A percentile compares a stretch with the other conserved stretches of the same genome.
These are phyloP conservation scores for Hysterium pulicare DNA, from an alignment of 2,329 filamentous ascomycete genomes.

Conservation along the genomic window DNA sequence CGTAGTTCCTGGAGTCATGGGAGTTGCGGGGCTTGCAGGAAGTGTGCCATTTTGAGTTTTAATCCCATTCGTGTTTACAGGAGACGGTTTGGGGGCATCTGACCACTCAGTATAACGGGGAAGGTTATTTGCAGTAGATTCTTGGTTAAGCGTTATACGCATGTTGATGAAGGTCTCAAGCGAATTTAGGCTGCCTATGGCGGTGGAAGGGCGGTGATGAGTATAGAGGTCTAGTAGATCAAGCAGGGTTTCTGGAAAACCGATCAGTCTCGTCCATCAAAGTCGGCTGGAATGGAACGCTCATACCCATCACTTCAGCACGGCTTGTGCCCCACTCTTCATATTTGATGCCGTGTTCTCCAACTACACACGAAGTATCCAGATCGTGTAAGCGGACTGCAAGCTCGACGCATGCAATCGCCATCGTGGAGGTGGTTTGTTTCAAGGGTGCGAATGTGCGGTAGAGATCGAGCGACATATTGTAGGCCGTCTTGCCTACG, in stretches of 20 bases:
- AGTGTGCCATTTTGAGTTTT: conserved; percentile 31
- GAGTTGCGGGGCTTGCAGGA: conserved; percentile 31
- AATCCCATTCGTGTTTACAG: conserved; percentile 13
- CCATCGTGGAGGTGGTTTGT: conserved; percentile 81
- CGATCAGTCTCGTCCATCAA: conserved; percentile 28
- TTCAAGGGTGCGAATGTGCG: conserved; percentile 92
- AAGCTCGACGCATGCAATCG: conserved; percentile 76
- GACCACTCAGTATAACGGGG: conserved; percentile 57
- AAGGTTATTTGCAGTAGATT: conserved; percentile 62
- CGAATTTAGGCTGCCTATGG: conserved; percentile 68
- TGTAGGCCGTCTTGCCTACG: conserved; percentile 69
- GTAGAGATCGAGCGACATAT: conserved; percentile 84
- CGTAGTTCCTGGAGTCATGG: conserved; percentile 46
- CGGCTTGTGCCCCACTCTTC: conserved; percentile 42
- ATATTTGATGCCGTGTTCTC: conserved; percentile 47
- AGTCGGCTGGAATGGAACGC: neutral
- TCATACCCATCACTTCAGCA: conserved; percentile 44
- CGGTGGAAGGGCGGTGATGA: conserved; percentile 71
- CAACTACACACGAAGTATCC: conserved; percentile 48
- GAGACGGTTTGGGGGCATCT: conserved; percentile 10
- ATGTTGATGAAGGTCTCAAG: conserved; percentile 79
- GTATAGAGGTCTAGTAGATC: conserved; percentile 92
- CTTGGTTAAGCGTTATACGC: conserved; percentile 81
- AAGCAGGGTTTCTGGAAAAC: conserved; percentile 74
- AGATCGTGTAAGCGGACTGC: conserved; percentile 65